A percentile compares a stretch with the other conserved stretches of the same genome.
Conservation (phyloP, 2,329 filamentous ascomycete species). For the Monilinia fructicola region DNA sequence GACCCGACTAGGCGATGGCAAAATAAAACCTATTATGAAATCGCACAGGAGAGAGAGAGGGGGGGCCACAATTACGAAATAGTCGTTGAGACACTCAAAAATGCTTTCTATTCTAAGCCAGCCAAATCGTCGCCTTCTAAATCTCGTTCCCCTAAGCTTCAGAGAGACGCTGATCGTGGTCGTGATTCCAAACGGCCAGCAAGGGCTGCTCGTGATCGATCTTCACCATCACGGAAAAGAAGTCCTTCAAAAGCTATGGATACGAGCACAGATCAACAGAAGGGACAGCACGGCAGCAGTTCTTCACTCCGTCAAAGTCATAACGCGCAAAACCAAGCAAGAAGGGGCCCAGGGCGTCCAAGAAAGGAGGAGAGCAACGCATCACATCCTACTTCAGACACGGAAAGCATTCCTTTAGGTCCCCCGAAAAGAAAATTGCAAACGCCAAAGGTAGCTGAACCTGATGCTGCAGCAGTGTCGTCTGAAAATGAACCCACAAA, state of each 20-base stretch:
- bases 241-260: constrained; percentile 32
- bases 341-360: constrained; percentile 52
- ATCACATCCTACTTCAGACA: constrained; percentile 33
- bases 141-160: constrained; percentile 50
- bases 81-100: constrained; percentile 78
- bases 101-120: constrained; percentile 62
- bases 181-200: constrained; percentile 31
- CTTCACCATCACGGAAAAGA: constrained; percentile 35
- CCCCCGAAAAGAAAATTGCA: constrained; percentile 51
- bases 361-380: constrained; percentile 49
- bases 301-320: constrained; percentile 29
- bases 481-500: constrained; percentile 51
- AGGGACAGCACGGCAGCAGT: constrained; percentile 27
- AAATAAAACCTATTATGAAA: constrained; percentile 81
- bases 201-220: constrained; percentile 32
- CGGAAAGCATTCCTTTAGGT: constrained; percentile 35
- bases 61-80: constrained; percentile 87
- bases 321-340: constrained; percentile 30
- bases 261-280: constrained; percentile 32
- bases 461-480: constrained; percentile 53
- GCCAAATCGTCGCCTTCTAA: constrained; percentile 50
- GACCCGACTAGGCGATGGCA: constrained; percentile 75
- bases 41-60: constrained; percentile 67
- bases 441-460: constrained; percentile 52
- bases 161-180: constrained; percentile 42